These are phyloP conservation scores for Trichosporon sp. DNA, from an alignment of 1,284 basidiomycete species.

Conservation along the genomic window DNA sequence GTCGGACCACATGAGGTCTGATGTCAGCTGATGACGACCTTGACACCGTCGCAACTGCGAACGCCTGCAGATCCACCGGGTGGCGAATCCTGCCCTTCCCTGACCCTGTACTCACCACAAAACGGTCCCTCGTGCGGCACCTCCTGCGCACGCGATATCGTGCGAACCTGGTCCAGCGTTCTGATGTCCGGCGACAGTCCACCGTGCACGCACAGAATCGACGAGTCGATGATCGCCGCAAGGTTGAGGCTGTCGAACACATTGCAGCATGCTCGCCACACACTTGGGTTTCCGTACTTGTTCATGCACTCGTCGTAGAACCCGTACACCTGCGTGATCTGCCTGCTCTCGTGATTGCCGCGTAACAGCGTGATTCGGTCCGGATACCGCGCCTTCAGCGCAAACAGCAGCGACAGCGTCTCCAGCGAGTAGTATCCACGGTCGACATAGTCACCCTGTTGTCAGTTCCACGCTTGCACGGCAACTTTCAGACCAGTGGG, in stretches of 20 bases:
- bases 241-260: constrained; percentile 93
- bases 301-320: constrained; percentile 98
- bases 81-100: no score
- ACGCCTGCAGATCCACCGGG: no score
- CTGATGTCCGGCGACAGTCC: constrained; percentile 87
- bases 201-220: constrained; percentile 85
- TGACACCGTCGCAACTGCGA: no score
- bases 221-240: constrained; percentile 92
- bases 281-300: constrained; percentile 87
- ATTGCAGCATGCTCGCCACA: constrained; percentile 93
- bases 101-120: constrained; percentile 71
- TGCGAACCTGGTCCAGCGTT: constrained; percentile 85
- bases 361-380: constrained; percentile 84
- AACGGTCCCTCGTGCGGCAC: constrained; percentile 97
- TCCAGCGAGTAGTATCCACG: constrained; percentile 95
- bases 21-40: constrained; percentile 6
- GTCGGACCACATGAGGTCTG: constrained; percentile 96
- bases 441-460: constrained; percentile 93
- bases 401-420: constrained; percentile 82
- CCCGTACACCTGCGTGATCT: constrained; percentile 97
- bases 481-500: no score
- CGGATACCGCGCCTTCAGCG: constrained; percentile 91
- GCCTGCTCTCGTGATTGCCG: constrained; percentile 92
- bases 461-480: constrained; percentile 4
- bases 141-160: constrained; percentile 85